Percentiles rank a stretch among this genome's conserved stretches.
Evolutionary conservation across 2,329 filamentous ascomycete species (phyloP).

Genomic region (Colletotrichum sp.): DNA sequence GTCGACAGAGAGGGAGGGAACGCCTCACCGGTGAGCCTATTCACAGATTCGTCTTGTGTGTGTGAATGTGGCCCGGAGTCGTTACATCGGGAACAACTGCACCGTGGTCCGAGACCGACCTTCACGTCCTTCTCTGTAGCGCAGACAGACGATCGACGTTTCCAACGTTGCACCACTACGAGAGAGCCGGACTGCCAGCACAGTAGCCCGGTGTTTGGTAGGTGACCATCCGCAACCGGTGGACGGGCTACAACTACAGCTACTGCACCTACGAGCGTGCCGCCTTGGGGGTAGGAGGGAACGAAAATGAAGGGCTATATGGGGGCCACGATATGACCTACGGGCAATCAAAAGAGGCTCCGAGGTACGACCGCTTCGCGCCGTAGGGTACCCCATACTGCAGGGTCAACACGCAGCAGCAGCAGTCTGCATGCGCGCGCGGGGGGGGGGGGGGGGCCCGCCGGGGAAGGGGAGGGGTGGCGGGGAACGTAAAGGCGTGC

Average conservation of each 20-base stretch:
- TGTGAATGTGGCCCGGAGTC: background rate
- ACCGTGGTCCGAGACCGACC: background rate
- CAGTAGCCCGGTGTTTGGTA: background rate
- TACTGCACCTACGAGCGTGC: background rate
- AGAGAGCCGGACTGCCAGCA: background rate
- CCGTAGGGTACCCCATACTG: conserved; percentile 5
- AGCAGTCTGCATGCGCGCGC: background rate
- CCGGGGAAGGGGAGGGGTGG: too few species aligned
- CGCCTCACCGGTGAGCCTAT: background rate
- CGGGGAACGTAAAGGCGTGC: too few species aligned
- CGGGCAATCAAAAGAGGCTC: conserved; percentile 32
- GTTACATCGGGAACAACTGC: background rate
- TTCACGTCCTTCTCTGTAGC: background rate
- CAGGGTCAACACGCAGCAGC: conserved; percentile 9
- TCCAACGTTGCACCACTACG: background rate
- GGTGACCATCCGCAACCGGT: background rate
- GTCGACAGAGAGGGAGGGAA: background rate
- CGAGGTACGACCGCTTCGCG: conserved; percentile 34
- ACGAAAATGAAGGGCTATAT: background rate
- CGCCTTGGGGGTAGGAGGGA: background rate
- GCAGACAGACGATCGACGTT: background rate
- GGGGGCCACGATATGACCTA: conserved; percentile 24
- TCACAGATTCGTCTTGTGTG: background rate
- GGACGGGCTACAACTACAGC: background rate
- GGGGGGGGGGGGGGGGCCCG: background rate